Evolutionary conservation across 208 protist species (phyloP).

Genomic region (Acanthamoeba healyi): DNA sequence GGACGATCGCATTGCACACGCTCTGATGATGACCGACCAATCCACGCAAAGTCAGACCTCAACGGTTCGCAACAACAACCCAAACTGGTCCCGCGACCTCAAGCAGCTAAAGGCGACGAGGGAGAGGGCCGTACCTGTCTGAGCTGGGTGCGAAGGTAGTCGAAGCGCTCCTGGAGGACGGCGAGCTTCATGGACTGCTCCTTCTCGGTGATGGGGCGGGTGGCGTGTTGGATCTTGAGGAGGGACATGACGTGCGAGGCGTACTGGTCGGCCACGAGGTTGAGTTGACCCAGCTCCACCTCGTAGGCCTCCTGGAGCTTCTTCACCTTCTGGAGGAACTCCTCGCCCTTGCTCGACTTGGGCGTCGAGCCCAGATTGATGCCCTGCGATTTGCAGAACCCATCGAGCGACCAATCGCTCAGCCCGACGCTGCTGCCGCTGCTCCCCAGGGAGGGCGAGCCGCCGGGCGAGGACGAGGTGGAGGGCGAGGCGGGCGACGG

Average conservation of each 20-base stretch:
- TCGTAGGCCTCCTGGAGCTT: conserved; percentile 61
- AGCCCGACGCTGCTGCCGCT: conserved; percentile 2
- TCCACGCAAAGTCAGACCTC: neutral
- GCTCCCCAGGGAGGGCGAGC: neutral
- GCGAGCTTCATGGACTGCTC: conserved; percentile 69
- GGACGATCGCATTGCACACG: conserved; percentile 47
- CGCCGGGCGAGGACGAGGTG: neutral
- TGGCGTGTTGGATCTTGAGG: neutral
- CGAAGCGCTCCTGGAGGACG: conserved; percentile 50
- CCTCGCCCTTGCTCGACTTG: conserved; percentile 53
- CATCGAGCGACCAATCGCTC: conserved; percentile 42
- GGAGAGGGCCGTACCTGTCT: neutral
- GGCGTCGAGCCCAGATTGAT: conserved; percentile 13
- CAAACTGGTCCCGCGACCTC: no score
- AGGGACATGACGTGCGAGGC: conserved; percentile 32
- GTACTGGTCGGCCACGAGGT: conserved; percentile 49
- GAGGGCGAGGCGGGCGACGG: neutral
- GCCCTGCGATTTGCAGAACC: conserved; percentile 59
- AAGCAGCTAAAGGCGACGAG: neutral
- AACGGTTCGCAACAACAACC: neutral
- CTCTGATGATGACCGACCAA: neutral
- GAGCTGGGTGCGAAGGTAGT: conserved; percentile 60
- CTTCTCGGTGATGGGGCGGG: conserved; percentile 13
- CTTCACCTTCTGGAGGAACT: conserved; percentile 67
- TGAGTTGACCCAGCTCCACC: conserved; percentile 47